Conservation (phyloP, 352 stramenopile species). For the Globisporangium recalcitrans region DNA sequence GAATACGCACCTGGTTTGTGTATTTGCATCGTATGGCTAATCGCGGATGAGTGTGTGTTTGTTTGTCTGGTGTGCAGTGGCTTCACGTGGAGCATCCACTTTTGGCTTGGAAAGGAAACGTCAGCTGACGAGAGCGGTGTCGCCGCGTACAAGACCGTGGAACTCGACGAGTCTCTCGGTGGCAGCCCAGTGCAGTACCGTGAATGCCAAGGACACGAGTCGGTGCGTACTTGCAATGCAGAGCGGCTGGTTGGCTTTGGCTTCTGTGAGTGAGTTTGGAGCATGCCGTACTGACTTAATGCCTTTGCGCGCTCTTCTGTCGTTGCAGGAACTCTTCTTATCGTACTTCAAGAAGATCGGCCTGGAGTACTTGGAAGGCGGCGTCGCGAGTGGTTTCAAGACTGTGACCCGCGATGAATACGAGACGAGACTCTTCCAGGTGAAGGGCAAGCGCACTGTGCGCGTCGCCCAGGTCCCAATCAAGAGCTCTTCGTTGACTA, state of each 20-base stretch:
- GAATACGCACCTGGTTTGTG: neutral
- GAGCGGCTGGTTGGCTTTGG: neutral
- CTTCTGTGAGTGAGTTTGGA: neutral
- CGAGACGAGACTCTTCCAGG: conserved; percentile 80
- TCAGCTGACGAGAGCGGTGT: conserved; percentile 91
- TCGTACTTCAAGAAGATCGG: conserved; percentile 91
- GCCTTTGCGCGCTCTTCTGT: neutral
- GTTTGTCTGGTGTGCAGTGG: conserved; percentile 22
- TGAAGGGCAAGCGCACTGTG: conserved; percentile 89
- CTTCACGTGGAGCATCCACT: conserved; percentile 91
- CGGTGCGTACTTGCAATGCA: conserved; percentile 24
- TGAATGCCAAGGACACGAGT: conserved; percentile 73
- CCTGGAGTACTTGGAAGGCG: conserved; percentile 90
- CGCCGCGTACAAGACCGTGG: conserved; percentile 95
- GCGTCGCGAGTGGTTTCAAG: conserved; percentile 91
- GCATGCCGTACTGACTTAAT: neutral
- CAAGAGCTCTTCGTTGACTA: conserved; percentile 80
- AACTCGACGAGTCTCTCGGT: conserved; percentile 93
- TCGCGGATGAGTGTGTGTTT: conserved; percentile 2
- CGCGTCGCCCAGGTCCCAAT: conserved; percentile 85
- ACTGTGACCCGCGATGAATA: conserved; percentile 88
- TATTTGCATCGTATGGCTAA: neutral
- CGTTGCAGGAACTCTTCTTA: conserved; percentile 82
- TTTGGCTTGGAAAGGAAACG: conserved; percentile 94
- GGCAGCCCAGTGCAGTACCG: conserved; percentile 91